Evolutionary conservation across 805 yeast species (phyloP).

Genomic region (Metschnikowia hibisci): DNA sequence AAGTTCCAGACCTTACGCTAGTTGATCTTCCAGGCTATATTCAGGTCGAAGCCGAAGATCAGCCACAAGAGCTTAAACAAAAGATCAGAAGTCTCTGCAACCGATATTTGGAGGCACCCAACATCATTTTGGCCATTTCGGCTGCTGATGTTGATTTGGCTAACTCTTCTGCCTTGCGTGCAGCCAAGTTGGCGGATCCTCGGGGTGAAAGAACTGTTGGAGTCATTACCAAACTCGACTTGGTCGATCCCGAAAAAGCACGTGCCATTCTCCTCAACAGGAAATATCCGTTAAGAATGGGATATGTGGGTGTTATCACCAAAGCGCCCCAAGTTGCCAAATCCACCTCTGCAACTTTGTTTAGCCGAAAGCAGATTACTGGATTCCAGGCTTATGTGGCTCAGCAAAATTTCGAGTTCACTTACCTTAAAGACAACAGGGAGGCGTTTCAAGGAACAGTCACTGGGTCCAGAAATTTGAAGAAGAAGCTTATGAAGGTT

Average conservation of each 20-base stretch:
- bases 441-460: constrained; percentile 58
- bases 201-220: constrained; percentile 95
- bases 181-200: constrained; percentile 87
- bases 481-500: constrained; percentile 78
- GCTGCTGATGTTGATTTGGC: constrained; percentile 98
- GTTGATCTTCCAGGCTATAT: constrained; percentile 98
- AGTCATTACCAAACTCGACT: constrained; percentile 88
- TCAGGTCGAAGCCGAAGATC: constrained; percentile 95
- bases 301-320: constrained; percentile 97
- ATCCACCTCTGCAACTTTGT: constrained; percentile 31
- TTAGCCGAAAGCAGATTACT: constrained; percentile 42
- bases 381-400: constrained; percentile 63
- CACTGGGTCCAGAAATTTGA: constrained; percentile 71
- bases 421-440: constrained; percentile 62
- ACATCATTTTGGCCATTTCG: constrained; percentile 90
- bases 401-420: constrained; percentile 55
- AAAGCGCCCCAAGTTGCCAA: constrained; percentile 54
- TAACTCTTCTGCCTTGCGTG: constrained; percentile 89
- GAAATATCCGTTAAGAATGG: constrained; percentile 90
- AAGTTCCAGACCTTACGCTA: constrained; percentile 82
- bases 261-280: constrained; percentile 63
- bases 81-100: constrained; percentile 80
- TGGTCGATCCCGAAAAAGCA: constrained; percentile 77
- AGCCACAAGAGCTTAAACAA: constrained; percentile 77
- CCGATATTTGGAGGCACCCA: constrained; percentile 83